A percentile compares a stretch with the other conserved stretches of the same genome.
Conservation (phyloP, 129 eudicot species). For the Pseudognaphalium luteoalbum region DNA sequence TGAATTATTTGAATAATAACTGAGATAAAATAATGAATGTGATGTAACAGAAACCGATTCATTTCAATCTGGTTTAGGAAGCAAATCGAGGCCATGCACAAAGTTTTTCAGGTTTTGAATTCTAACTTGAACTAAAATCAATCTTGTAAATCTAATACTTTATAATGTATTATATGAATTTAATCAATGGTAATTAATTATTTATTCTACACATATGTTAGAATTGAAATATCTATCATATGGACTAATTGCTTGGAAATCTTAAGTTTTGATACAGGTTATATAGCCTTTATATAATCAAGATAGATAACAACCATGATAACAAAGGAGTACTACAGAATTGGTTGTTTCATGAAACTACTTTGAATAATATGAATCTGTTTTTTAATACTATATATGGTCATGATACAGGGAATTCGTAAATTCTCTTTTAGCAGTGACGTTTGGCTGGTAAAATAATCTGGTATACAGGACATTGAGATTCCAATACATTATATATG, state of each 20-base stretch:
- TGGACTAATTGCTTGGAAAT: constrained; percentile 58
- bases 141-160: constrained; percentile 42
- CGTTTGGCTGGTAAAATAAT: background rate
- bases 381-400: constrained; percentile 1
- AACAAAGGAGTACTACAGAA: constrained; percentile 43
- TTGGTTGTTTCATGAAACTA: constrained; percentile 33
- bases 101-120: constrained; percentile 95
- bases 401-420: constrained; percentile 17
- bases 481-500: background rate
- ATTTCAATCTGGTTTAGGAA: constrained; percentile 96
- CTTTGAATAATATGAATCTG: constrained; percentile 27
- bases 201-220: constrained; percentile 7
- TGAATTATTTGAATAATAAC: constrained; percentile 40
- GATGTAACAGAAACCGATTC: constrained; percentile 93
- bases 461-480: background rate
- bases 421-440: background rate
- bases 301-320: constrained; percentile 38
- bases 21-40: constrained; percentile 59
- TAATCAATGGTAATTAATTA: constrained; percentile 49
- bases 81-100: constrained; percentile 99
- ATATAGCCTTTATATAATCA: constrained; percentile 39
- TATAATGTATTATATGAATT: constrained; percentile 10
- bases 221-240: constrained; percentile 21
- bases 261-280: constrained; percentile 79
- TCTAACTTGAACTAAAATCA: constrained; percentile 63